phyloP scores from a whole-genome alignment of 495 filamentous ascomycete species.

The Xylaria castorea region DNA sequence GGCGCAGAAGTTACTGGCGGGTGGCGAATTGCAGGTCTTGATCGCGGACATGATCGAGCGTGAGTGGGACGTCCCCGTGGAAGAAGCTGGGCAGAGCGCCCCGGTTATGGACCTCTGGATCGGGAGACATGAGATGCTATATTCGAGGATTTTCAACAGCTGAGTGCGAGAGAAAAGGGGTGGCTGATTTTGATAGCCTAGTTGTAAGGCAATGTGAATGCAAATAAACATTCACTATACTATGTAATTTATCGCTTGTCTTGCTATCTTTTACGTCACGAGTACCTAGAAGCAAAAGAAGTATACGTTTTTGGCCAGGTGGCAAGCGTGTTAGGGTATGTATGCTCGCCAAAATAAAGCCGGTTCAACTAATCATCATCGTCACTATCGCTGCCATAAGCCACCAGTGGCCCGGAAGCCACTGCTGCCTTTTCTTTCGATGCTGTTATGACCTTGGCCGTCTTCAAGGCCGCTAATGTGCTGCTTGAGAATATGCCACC shows the following conservation, averaged over 20 bases:
- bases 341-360: slow-evolving; percentile 3
- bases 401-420: slow-evolving; percentile 75
- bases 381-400: slow-evolving; percentile 92
- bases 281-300: not conserved
- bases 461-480: slow-evolving; percentile 75
- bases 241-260: not conserved
- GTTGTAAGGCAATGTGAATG: not conserved
- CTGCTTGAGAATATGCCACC: slow-evolving; percentile 81
- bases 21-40: slow-evolving; percentile 63
- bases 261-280: not conserved
- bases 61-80: slow-evolving; percentile 63
- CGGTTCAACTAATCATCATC: slow-evolving; percentile 38
- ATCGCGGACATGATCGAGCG: slow-evolving; percentile 67
- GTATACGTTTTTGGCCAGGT: not conserved
- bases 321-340: slow-evolving; percentile 19
- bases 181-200: not conserved
- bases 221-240: not conserved
- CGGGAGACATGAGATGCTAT: slow-evolving; percentile 92
- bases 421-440: slow-evolving; percentile 54
- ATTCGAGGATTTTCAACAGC: slow-evolving; percentile 94
- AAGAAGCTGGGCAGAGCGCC: slow-evolving; percentile 85
- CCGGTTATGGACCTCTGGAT: slow-evolving; percentile 93
- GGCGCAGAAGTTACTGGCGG: slow-evolving; percentile 81
- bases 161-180: slow-evolving; percentile 31
- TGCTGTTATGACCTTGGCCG: slow-evolving; percentile 55